Base-by-base conservation (phyloP, 2,329 filamentous ascomycete genomes). In the Geosmithia flava region DNA sequence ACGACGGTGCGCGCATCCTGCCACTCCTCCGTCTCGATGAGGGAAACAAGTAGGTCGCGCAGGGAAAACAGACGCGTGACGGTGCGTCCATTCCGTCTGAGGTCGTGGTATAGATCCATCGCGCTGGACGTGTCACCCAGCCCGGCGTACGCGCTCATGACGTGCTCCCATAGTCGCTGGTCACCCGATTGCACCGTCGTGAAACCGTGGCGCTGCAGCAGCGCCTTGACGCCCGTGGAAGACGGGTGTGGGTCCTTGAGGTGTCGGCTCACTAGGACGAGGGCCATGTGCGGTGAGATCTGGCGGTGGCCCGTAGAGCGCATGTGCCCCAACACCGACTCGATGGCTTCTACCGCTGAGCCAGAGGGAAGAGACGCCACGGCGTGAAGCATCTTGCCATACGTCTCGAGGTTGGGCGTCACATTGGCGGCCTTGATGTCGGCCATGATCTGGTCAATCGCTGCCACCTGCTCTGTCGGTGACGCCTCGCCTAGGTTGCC, bases 261-360 rank as follows among this genome's bases (percentile, higher is more conserved):
- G 59, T 82, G 83, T 58, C 84, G 72, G 44, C 82, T 76, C 44
- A 85, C 68, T 19, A 93, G 74, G 56, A 83, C 85, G 20, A 85
- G 90, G 67, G 85, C 85, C 57, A 88, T 85, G 55, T 87, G 75
- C 1, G 78, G 63, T 3, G 76, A 76, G 2, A 79, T 71, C 45
- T 71, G 29, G 20, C 20, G 59, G 42, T 83, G 57, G 19, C 74
- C 72, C 20, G 69, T 65, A 6, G 57, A 54, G 46, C 67, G 65
- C 73, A 93, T 84, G 60, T 83, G 76, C 1, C 68, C 63, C 42
- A 88, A 70, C 7, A 91, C 71, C 2, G 71, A 71, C 43, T 74
- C 71, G 15, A 85, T 74, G 48, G 79, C 76, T 2, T 64, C 60
- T 13, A 3, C 33, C 33, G 33, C 10, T 20, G 68, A 64, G 40